Conservation (phyloP, 2,329 filamentous ascomycete species). For the Pezicula radicicola region DNA sequence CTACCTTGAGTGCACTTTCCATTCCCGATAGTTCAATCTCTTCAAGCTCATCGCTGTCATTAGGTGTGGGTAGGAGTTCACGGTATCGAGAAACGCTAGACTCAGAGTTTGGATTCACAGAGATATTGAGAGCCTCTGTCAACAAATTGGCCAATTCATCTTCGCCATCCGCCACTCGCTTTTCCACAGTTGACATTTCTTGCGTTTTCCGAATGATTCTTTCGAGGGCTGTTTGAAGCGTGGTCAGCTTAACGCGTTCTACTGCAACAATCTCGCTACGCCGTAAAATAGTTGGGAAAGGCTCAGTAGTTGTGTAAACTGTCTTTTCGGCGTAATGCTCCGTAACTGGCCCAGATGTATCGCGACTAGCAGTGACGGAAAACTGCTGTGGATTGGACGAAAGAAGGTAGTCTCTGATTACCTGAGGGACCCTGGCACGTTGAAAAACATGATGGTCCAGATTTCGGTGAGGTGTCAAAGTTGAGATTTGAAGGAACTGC, state of each 20-base stretch:
- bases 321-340: slow-evolving; percentile 82
- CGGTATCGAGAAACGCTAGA: slow-evolving; percentile 78
- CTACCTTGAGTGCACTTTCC: slow-evolving; percentile 78
- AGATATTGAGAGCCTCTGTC: slow-evolving; percentile 72
- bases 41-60: slow-evolving; percentile 39
- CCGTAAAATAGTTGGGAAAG: slow-evolving; percentile 87
- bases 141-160: slow-evolving; percentile 66
- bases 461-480: slow-evolving; percentile 80
- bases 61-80: slow-evolving; percentile 57
- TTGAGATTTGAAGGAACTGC: slow-evolving; percentile 81
- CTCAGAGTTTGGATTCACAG: slow-evolving; percentile 72
- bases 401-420: slow-evolving; percentile 83
- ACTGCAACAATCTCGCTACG: slow-evolving; percentile 78
- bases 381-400: slow-evolving; percentile 76
- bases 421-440: slow-evolving; percentile 76
- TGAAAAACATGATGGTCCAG: slow-evolving; percentile 82
- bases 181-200: slow-evolving; percentile 76
- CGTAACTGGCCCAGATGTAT: slow-evolving; percentile 63
- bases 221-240: slow-evolving; percentile 86
- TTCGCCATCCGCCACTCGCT: slow-evolving; percentile 69
- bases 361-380: slow-evolving; percentile 70
- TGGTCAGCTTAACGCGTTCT: slow-evolving; percentile 59
- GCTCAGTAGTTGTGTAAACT: slow-evolving; percentile 77
- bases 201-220: slow-evolving; percentile 87
- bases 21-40: slow-evolving; percentile 53